Evolutionary conservation across 2,329 filamentous ascomycete species (phyloP).

Genomic region (Neonectria hederae): DNA sequence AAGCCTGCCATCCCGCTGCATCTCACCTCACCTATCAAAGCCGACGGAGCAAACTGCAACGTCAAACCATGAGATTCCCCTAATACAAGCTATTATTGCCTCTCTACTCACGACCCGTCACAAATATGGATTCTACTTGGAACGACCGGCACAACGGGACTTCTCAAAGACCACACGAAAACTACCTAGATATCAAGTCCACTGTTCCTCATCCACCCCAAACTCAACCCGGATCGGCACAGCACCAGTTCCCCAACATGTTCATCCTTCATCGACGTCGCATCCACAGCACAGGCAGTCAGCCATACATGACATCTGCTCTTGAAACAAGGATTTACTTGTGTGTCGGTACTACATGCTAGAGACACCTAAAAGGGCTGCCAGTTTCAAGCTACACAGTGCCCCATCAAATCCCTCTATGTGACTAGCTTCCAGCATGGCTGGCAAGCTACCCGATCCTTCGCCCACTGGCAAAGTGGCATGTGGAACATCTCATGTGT

Average conservation of each 20-base stretch:
- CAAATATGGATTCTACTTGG: background rate
- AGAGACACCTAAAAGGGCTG: background rate
- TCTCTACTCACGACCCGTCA: background rate
- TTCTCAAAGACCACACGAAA: background rate
- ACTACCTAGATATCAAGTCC: background rate
- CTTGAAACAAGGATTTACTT: background rate
- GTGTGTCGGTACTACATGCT: background rate
- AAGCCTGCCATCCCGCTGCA: too few relatives aligned
- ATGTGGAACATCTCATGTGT: background rate
- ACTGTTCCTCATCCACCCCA: background rate
- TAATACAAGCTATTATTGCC: background rate
- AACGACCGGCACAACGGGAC: background rate
- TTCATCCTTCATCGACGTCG: background rate
- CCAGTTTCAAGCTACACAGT: background rate
- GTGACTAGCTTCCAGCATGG: background rate
- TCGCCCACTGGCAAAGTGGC: background rate
- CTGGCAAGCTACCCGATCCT: background rate
- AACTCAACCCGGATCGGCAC: background rate
- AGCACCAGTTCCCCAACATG: background rate
- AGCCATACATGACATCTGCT: background rate
- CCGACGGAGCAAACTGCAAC: background rate
- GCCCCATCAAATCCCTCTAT: background rate
- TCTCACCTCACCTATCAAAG: background rate
- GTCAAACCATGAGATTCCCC: background rate
- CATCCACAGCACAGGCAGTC: background rate